These are phyloP conservation scores for Verticillium isaacii DNA, from an alignment of 2,329 filamentous ascomycete genomes.

Conservation along the genomic window DNA sequence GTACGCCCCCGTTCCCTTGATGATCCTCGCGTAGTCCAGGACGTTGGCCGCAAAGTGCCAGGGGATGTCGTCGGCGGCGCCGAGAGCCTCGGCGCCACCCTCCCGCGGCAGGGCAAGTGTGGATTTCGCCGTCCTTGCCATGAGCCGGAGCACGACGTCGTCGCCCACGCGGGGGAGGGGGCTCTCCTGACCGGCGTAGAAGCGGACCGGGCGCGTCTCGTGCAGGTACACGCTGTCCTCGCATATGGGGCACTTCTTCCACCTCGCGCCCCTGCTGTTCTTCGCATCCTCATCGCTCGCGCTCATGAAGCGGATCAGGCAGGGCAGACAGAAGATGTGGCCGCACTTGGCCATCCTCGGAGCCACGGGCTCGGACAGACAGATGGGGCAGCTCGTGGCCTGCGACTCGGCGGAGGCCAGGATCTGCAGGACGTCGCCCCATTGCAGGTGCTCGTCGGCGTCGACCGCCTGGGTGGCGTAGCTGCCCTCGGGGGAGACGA, in stretches of 20 bases:
- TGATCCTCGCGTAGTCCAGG: conserved; percentile 88
- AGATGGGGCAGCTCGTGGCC: conserved; percentile 86
- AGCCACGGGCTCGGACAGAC: conserved; percentile 85
- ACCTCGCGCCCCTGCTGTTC: conserved; percentile 67
- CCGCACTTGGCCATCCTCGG: conserved; percentile 96
- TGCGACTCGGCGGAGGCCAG: conserved; percentile 89
- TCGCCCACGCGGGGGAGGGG: conserved; percentile 75
- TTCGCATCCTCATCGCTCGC: conserved; percentile 67
- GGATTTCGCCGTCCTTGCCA: conserved; percentile 74
- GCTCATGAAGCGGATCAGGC: conserved; percentile 93
- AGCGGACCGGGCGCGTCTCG: conserved; percentile 83
- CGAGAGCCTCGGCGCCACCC: conserved; percentile 63
- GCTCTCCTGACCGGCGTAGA: conserved; percentile 85
- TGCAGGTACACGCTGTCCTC: conserved; percentile 91
- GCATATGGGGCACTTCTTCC: conserved; percentile 96
- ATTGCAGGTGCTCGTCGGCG: conserved; percentile 85
- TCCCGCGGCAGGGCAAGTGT: conserved; percentile 86
- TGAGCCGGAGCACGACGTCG: conserved; percentile 83
- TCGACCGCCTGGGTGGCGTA: conserved; percentile 80
- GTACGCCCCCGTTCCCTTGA: conserved; percentile 89
- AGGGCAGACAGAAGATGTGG: conserved; percentile 94
- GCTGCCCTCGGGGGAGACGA: conserved; percentile 76
- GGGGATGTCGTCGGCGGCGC: conserved; percentile 71
- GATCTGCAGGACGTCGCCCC: conserved; percentile 86
- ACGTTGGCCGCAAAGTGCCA: conserved; percentile 96